Conservation (phyloP, 2,329 filamentous ascomycete species). For the Fusarium sp. region DNA sequence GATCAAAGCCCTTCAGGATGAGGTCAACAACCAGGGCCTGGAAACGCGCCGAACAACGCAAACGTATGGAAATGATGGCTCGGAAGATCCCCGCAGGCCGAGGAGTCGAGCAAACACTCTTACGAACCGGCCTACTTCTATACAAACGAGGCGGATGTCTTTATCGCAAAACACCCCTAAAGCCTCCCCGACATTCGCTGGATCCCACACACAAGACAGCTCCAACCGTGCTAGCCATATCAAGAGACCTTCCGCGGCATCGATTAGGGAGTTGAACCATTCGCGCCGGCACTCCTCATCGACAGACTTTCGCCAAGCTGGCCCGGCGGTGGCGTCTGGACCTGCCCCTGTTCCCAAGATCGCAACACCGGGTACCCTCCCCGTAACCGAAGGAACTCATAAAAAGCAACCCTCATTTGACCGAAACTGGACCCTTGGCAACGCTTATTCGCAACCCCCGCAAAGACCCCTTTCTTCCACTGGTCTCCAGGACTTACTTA, state of each 20-base stretch:
- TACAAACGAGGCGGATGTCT: conserved; percentile 62
- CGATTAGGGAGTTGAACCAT: conserved; percentile 83
- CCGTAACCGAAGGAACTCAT: conserved; percentile 57
- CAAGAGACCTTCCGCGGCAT: conserved; percentile 80
- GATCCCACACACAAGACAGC: conserved; percentile 57
- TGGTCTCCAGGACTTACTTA: conserved; percentile 59
- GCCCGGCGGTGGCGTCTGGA: conserved; percentile 37
- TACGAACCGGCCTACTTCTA: conserved; percentile 62
- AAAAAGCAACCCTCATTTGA: conserved; percentile 78
- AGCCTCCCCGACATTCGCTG: conserved; percentile 57
- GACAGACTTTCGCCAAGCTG: conserved; percentile 72
- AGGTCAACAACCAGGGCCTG: conserved; percentile 69
- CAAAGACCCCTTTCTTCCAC: conserved; percentile 64
- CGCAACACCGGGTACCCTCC: conserved; percentile 56
- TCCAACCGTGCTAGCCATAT: conserved; percentile 60
- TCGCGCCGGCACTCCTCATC: conserved; percentile 84
- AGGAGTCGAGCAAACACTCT: conserved; percentile 69
- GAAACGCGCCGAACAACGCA: conserved; percentile 64
- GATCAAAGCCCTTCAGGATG: conserved; percentile 90
- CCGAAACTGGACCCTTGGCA: conserved; percentile 74
- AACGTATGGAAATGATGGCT: conserved; percentile 69
- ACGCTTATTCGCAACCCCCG: conserved; percentile 55
- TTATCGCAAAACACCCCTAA: conserved; percentile 60
- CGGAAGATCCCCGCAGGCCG: conserved; percentile 62
- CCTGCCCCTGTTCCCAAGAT: conserved; percentile 53